Evolutionary conservation across 78 protist genomes (phyloP).

Genomic region (Mastigamoeba balamuthi): DNA sequence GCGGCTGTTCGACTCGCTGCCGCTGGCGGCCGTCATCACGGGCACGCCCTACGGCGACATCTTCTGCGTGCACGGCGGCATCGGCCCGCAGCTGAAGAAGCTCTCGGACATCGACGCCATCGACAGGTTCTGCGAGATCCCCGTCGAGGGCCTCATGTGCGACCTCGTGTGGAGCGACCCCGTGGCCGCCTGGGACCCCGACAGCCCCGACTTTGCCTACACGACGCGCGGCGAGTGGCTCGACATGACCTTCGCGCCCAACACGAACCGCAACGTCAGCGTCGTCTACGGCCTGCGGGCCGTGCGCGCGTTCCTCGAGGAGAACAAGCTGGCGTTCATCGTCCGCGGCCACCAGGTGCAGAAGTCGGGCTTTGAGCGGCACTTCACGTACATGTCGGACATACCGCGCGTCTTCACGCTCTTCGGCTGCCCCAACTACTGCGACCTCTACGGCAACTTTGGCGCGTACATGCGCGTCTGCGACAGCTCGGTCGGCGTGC

Average conservation of each 20-base stretch:
- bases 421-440: neutral
- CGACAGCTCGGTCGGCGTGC: neutral
- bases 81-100: neutral
- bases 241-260: neutral
- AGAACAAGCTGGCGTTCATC: neutral
- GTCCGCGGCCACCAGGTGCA: neutral
- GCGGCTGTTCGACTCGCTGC: neutral
- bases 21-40: neutral
- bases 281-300: neutral
- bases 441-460: neutral
- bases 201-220: neutral
- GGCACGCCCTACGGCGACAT: neutral
- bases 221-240: neutral
- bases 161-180: neutral
- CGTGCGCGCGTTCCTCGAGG: neutral
- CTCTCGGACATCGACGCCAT: neutral
- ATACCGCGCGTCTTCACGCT: neutral
- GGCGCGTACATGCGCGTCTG: neutral
- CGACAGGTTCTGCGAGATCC: neutral
- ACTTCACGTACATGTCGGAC: neutral
- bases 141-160: neutral
- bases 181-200: neutral
- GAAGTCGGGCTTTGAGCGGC: too few relatives aligned
- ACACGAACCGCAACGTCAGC: neutral
- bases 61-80: neutral